Evolutionary conservation across 306 rosid species (phyloP).

Genomic region (Fagus sylvatica): DNA sequence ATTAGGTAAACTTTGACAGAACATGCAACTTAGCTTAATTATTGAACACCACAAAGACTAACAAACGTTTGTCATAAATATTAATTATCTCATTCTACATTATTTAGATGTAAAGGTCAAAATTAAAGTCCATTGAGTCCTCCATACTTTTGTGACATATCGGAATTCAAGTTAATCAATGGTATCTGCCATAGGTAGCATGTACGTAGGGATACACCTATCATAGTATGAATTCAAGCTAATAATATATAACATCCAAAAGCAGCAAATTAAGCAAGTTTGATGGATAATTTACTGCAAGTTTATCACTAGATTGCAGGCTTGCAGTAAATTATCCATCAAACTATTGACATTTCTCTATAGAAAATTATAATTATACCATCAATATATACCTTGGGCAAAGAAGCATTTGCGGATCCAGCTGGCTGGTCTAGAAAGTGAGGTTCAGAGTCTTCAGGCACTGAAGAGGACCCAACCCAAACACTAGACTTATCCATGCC

Average conservation of each 20-base stretch:
- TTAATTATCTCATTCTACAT: neutral
- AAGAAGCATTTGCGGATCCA: constrained; percentile 44
- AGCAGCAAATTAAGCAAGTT: neutral
- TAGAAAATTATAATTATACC: neutral
- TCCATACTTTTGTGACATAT: neutral
- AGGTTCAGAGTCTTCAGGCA: constrained; percentile 45
- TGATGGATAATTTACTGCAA: too few relatives aligned
- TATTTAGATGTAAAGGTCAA: constrained; percentile 12
- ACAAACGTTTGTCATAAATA: neutral
- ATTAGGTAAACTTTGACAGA: neutral
- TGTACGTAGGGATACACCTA: neutral
- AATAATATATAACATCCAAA: neutral
- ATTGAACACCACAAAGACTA: neutral
- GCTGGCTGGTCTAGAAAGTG: constrained; percentile 39
- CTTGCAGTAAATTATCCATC: neutral
- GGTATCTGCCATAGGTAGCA: neutral
- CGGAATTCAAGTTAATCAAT: neutral
- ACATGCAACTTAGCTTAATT: neutral
- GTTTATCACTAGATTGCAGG: neutral
- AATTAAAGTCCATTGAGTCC: neutral
- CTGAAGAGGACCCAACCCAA: constrained; percentile 55
- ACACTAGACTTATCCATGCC: constrained; percentile 39
- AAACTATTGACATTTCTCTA: neutral
- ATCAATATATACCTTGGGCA: constrained; percentile 66
- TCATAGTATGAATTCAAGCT: neutral